phyloP scores from a whole-genome alignment of 768 basidiomycete genomes.

The Hericium coralloides region DNA sequence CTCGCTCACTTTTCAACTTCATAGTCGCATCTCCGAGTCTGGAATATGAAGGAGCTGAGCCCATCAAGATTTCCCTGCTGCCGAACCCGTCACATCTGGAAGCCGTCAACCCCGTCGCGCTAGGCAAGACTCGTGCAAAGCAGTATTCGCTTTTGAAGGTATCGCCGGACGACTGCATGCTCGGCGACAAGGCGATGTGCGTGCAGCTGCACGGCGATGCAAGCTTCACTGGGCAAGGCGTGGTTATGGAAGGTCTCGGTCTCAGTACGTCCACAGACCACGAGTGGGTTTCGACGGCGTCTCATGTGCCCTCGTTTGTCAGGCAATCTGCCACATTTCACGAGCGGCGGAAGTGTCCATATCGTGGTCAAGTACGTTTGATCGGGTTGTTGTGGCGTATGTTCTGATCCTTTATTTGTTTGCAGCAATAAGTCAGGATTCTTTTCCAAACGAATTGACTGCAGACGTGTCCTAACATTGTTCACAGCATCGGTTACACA shows the following conservation, averaged over 20 bases:
- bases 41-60: constrained; percentile 39
- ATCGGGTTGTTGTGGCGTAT: background rate
- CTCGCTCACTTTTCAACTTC: background rate
- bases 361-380: constrained; percentile 77
- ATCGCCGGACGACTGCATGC: constrained; percentile 32
- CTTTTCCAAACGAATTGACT: background rate
- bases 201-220: constrained; percentile 91
- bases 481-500: constrained; percentile 77
- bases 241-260: constrained; percentile 83
- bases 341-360: constrained; percentile 84
- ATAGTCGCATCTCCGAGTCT: constrained; percentile 59
- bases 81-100: constrained; percentile 81
- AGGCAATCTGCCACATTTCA: constrained; percentile 88
- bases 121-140: constrained; percentile 87
- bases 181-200: constrained; percentile 72
- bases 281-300: no score
- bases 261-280: constrained; percentile 43
- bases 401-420: constrained; percentile 1
- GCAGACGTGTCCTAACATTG: no score
- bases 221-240: constrained; percentile 84
- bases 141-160: constrained; percentile 74
- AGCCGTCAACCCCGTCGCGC: constrained; percentile 80
- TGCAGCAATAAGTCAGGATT: constrained; percentile 22
- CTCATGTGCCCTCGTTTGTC: background rate
- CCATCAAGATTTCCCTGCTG: constrained; percentile 66